A percentile compares a stretch with the other conserved stretches of the same genome.
These are phyloP conservation scores for Carpinus fangiana DNA, from an alignment of 306 rosid species.

Conservation along the genomic window DNA sequence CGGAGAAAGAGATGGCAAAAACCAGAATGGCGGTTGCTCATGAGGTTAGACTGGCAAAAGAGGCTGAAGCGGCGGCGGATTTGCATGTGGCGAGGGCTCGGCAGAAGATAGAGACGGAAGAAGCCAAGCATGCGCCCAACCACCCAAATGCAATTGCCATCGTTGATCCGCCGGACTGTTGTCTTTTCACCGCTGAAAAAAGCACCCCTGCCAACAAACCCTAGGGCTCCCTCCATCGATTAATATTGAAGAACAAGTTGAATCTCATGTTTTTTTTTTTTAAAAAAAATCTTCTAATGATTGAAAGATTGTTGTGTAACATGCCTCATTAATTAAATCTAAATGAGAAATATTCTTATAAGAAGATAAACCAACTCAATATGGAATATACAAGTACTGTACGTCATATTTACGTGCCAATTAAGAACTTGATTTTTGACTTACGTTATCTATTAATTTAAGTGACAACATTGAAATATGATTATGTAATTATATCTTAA, in stretches of 20 bases:
- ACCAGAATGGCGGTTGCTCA: constrained; percentile 63
- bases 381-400: too few species aligned
- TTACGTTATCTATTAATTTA: too few species aligned
- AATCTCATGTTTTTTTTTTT: neutral
- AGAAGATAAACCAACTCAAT: too few species aligned
- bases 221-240: neutral
- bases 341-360: too few species aligned
- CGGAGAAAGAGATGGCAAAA: constrained; percentile 63
- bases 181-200: neutral
- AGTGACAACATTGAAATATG: too few species aligned
- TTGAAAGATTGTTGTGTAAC: too few species aligned
- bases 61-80: constrained; percentile 70
- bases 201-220: too few species aligned
- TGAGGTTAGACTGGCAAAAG: constrained; percentile 74
- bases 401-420: too few species aligned
- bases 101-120: constrained; percentile 41
- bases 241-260: neutral
- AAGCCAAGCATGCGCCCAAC: constrained; percentile 20
- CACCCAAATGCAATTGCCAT: neutral
- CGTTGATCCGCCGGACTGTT: neutral
- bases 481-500: neutral
- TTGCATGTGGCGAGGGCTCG: constrained; percentile 60
- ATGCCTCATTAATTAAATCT: too few species aligned
- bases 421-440: too few species aligned
- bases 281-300: neutral